Base-by-base conservation (phyloP, 768 basidiomycete species). In the Pleurotus pulmonarius region DNA sequence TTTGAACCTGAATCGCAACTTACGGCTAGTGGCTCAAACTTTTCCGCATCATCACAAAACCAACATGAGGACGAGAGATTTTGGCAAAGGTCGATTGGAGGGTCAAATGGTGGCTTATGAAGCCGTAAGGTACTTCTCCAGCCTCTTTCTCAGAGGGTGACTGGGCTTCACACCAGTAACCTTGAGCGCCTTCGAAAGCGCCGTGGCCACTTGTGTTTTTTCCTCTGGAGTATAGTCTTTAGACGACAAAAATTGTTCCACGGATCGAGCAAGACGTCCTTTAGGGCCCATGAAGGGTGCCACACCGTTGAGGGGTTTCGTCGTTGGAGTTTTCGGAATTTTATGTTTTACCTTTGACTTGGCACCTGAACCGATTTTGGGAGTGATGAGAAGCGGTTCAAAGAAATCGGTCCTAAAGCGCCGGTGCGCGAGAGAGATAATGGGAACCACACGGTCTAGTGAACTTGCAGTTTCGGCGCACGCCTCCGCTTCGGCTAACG, bases 401-500 rank as follows among this genome's bases (percentile, higher is more conserved):
- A 90, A 71, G 60, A 89, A 78, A 65, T 90, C 88, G 41, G 77
- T 81, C 64, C 89, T 80, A 65, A 91, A 90, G 43, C 86, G 78
- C 44, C 89, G 82, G 67, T 82, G 77, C 46, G 87, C 89, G 46
- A 90, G 75, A 49, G 87, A 79, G 37, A 76, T 64, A 57, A 91
- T 70, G 16, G 82, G 80, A 57, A 91, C 79, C 63, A 90, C 72
- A 47, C 88, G 85, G 62, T 89, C 86, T 20, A 70, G 67, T 46
- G 82, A 61, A 62, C 88, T 91, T 49, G 86, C 87, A 4, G 89
- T 87, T 69, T 91, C 88, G 29, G 87, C 88, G 63, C 80, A 82
- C 13, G 84, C 79, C 68, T 91, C 88, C 24, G 87, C 86, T 51
- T 77, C 69, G 5, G 76, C 77, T 58, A 85, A 64, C 45, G 69